Evolutionary conservation across 495 filamentous ascomycete genomes (phyloP).

Genomic region (Penicillium herquei): DNA sequence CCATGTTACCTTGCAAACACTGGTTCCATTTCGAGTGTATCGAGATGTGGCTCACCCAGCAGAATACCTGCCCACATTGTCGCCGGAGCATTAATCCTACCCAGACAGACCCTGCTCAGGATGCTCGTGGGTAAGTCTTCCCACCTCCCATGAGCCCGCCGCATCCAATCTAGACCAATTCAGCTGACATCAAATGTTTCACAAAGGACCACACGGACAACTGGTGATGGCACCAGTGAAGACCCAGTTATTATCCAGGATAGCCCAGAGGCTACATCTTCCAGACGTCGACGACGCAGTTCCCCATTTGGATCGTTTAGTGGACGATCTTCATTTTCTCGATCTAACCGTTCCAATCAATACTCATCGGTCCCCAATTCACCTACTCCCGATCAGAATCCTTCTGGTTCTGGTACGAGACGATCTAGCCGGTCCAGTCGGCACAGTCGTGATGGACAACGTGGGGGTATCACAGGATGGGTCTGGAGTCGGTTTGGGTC

Average conservation of each 20-base stretch:
- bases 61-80: constrained; percentile 90
- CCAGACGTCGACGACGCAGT: constrained; percentile 15
- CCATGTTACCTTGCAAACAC: constrained; percentile 80
- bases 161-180: background rate
- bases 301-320: constrained; percentile 19
- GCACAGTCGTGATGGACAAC: constrained; percentile 22
- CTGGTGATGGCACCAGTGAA: constrained; percentile 30
- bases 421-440: constrained; percentile 13
- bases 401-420: constrained; percentile 5
- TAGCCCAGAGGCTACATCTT: constrained; percentile 23
- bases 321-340: constrained; percentile 20
- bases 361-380: constrained; percentile 2
- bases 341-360: background rate
- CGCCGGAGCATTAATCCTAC: constrained; percentile 64
- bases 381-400: constrained; percentile 3
- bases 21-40: constrained; percentile 87
- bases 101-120: background rate
- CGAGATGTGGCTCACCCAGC: constrained; percentile 75
- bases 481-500: constrained; percentile 40
- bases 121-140: constrained; percentile 20
- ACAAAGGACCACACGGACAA: constrained; percentile 1
- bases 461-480: constrained; percentile 36
- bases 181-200: constrained; percentile 8
- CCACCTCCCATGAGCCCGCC: no score
- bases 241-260: constrained; percentile 30